Evolutionary conservation across 2,329 filamentous ascomycete genomes (phyloP), one percentile per base, ranked within the genome.

Genomic region (Endothia cerciana): DNA sequence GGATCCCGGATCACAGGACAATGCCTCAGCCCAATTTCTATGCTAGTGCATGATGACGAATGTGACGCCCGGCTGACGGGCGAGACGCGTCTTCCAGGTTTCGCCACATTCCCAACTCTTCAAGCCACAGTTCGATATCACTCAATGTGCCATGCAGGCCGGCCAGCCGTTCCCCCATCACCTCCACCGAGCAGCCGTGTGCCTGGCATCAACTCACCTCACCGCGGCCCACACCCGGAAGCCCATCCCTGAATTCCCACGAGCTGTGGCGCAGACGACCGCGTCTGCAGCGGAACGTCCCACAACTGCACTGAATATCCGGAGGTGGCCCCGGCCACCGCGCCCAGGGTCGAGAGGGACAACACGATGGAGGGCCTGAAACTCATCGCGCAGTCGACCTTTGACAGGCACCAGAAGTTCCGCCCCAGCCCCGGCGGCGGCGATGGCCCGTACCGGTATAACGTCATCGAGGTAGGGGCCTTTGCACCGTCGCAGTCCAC

Each of bases 361-460:
- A 38, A 25, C 5, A 45, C 49, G 10, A 69, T 69, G 67, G 67
- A 69, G 5, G 67, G 67, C 40, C 15, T 69, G 5, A 69, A 67
- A 38, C 49, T 58, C 30, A 61, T 69, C 38, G 67, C 67, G 30
- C 62, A 65, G 62, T 67, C 65, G 56, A 69, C 67, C 4, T 69
- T 69, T 38, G 67, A 69, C 62, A 67, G 55, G 45, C 60, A 63
- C 33, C 67, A 69, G 43, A 65, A 63, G 28, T 69, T 69, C 62
- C 62, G 60, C 25, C 51, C 61, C 49, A 63, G 19, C 40, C 11
- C 4, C n/a, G n/a, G 55, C 47, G 38, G 45, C 62, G 56, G 13
- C 45, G 53, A 59, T 1, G 66, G 58, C 6, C 56, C 64, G 3
- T 62, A 59, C 38, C 62, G 67, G 8, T 65, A 69, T 22, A 69